These are phyloP conservation scores for Fraxinus baroniana DNA, from an alignment of 305 asterid species.

Conservation along the genomic window DNA sequence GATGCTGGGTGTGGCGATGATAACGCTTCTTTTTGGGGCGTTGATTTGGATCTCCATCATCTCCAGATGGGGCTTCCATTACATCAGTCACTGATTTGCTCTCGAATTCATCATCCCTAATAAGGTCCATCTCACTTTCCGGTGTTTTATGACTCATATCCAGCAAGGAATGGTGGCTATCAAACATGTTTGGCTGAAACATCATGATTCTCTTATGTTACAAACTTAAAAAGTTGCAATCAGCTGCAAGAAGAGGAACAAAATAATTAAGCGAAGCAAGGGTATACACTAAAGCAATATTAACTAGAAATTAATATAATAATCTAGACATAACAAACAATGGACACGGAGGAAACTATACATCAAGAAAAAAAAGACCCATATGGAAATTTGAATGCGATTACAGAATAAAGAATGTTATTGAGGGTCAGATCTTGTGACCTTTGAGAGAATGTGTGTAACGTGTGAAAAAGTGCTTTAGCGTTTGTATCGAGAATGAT, in stretches of 20 bases:
- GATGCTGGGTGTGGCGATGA: slow-evolving; percentile 53
- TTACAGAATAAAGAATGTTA: neutral
- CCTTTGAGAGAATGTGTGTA: neutral
- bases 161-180: slow-evolving; percentile 38
- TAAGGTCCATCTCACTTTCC: slow-evolving; percentile 42
- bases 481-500: neutral
- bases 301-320: neutral
- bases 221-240: neutral
- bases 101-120: slow-evolving; percentile 48
- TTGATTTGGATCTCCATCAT: slow-evolving; percentile 49
- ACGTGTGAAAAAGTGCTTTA: neutral
- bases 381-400: neutral
- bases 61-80: slow-evolving; percentile 46
- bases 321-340: neutral
- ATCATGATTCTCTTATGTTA: slow-evolving; percentile 21
- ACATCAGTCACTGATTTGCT: slow-evolving; percentile 43
- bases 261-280: neutral
- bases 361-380: neutral
- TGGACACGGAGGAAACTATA: neutral
- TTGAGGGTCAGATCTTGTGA: neutral
- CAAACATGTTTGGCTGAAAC: slow-evolving; percentile 54
- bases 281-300: neutral
- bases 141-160: slow-evolving; percentile 43
- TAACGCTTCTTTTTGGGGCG: slow-evolving; percentile 48
- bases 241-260: neutral